Conservation (phyloP, 75 land plant species). For the Picea glauca region DNA sequence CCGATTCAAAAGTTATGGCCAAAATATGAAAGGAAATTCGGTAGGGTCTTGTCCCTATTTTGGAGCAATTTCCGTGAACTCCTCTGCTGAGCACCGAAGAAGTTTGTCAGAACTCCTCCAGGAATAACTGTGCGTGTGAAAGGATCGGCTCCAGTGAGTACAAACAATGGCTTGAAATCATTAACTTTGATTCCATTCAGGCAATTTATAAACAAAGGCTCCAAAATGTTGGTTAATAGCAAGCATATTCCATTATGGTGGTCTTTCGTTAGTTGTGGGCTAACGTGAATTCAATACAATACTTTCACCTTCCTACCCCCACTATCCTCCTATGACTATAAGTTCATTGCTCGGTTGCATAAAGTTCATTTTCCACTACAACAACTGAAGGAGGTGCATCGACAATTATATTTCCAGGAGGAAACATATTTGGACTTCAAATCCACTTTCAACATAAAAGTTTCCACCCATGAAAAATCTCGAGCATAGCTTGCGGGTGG, state of each 20-base stretch:
- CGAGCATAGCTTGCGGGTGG: conserved; percentile 39
- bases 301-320: conserved; percentile 40
- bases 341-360: conserved; percentile 31
- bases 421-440: conserved; percentile 43
- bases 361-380: conserved; percentile 55
- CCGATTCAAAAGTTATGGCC: too few relatives aligned
- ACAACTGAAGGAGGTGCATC: conserved; percentile 63
- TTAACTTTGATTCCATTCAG: too few relatives aligned
- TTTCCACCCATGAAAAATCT: conserved; percentile 72
- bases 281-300: conserved; percentile 33
- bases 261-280: conserved; percentile 12
- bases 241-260: conserved; percentile 33
- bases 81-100: too few relatives aligned
- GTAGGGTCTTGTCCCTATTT: too few relatives aligned
- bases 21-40: too few relatives aligned
- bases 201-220: conserved; percentile 43
- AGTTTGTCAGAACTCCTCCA: too few relatives aligned
- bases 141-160: too few relatives aligned
- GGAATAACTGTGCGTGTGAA: too few relatives aligned
- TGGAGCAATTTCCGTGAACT: too few relatives aligned
- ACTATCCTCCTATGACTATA: conserved; percentile 45
- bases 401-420: conserved; percentile 18
- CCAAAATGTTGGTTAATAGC: conserved; percentile 26
- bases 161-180: too few relatives aligned
- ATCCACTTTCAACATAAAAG: conserved; percentile 62